Percentiles rank a stretch among this genome's conserved stretches.
Conservation (phyloP, 164 flowering plant genomes). For the Umbellularia californica region DNA sequence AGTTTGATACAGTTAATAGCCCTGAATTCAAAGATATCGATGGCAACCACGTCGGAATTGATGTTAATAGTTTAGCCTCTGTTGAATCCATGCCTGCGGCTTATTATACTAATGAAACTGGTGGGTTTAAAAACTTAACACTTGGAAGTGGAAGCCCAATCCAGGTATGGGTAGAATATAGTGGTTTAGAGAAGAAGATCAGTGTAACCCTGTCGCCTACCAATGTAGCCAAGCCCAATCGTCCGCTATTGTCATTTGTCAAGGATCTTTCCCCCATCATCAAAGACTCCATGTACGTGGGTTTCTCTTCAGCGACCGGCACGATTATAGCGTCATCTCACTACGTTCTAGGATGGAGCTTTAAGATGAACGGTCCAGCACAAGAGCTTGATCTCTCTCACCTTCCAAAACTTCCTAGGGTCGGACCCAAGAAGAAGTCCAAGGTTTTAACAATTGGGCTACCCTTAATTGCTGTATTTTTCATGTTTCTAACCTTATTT, state of each 20-base stretch:
- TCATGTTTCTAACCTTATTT: neutral
- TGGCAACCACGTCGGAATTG: slow-evolving; percentile 14
- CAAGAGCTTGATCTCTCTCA: slow-evolving; percentile 29
- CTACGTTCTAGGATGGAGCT: slow-evolving; percentile 59
- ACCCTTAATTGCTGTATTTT: neutral
- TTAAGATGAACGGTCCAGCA: slow-evolving; percentile 40
- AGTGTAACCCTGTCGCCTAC: slow-evolving; percentile 25
- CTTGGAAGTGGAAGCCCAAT: slow-evolving; percentile 8
- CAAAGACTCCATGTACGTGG: slow-evolving; percentile 46
- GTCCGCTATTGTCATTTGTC: slow-evolving; percentile 33
- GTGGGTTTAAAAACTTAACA: neutral
- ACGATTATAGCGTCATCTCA: slow-evolving; percentile 45
- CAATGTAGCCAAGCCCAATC: slow-evolving; percentile 11
- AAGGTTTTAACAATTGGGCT: slow-evolving; percentile 12
- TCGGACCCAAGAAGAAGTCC: slow-evolving; percentile 23
- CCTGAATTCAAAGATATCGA: neutral
- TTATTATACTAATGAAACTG: neutral
- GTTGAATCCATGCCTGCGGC: neutral
- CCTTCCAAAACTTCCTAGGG: slow-evolving; percentile 26
- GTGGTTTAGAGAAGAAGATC: slow-evolving; percentile 4
- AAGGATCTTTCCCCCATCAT: slow-evolving; percentile 46
- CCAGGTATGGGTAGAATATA: slow-evolving; percentile 29
- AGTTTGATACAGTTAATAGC: slow-evolving; percentile 3
- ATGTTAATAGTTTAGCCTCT: slow-evolving; percentile 1
- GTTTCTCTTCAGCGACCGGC: slow-evolving; percentile 66